A percentile compares a stretch with the other conserved stretches of the same genome.
Evolutionary conservation across 495 filamentous ascomycete genomes (phyloP).

Genomic region (Rostrohypoxylon terebratum): DNA sequence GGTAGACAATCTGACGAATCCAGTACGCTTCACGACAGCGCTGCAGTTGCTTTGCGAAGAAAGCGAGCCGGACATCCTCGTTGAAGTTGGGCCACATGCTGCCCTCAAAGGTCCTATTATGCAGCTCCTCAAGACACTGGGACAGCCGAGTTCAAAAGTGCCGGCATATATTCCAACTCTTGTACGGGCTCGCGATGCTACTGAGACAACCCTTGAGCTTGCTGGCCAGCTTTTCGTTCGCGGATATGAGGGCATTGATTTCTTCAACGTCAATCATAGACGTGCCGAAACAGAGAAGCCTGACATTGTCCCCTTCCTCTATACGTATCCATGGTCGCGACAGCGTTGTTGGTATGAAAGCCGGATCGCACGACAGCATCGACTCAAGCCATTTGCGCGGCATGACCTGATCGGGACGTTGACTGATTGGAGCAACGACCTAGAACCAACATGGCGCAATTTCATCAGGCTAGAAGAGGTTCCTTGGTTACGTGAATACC

Average conservation of each 20-base stretch:
- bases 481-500: slow-evolving; percentile 66
- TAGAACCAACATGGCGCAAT: slow-evolving; percentile 65
- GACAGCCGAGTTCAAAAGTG: slow-evolving; percentile 49
- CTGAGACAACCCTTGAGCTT: slow-evolving; percentile 52
- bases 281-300: slow-evolving; percentile 50
- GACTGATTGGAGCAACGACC: slow-evolving; percentile 55
- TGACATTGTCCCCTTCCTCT: slow-evolving; percentile 60
- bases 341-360: slow-evolving; percentile 62
- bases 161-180: slow-evolving; percentile 55
- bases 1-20: slow-evolving; percentile 58
- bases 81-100: slow-evolving; percentile 73
- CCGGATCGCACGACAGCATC: slow-evolving; percentile 59
- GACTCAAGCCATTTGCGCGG: slow-evolving; percentile 57
- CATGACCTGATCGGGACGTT: slow-evolving; percentile 66
- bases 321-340: slow-evolving; percentile 65
- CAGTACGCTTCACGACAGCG: slow-evolving; percentile 56
- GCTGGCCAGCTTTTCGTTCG: slow-evolving; percentile 56
- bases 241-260: slow-evolving; percentile 55
- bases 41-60: slow-evolving; percentile 49
- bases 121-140: slow-evolving; percentile 62
- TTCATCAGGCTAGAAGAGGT: slow-evolving; percentile 59
- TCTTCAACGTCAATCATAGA: slow-evolving; percentile 52
- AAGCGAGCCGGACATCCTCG: slow-evolving; percentile 56
- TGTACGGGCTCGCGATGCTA: slow-evolving; percentile 53
- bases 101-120: slow-evolving; percentile 69